These are phyloP conservation scores for Russula foetens DNA, from an alignment of 768 basidiomycete species.

Conservation along the genomic window DNA sequence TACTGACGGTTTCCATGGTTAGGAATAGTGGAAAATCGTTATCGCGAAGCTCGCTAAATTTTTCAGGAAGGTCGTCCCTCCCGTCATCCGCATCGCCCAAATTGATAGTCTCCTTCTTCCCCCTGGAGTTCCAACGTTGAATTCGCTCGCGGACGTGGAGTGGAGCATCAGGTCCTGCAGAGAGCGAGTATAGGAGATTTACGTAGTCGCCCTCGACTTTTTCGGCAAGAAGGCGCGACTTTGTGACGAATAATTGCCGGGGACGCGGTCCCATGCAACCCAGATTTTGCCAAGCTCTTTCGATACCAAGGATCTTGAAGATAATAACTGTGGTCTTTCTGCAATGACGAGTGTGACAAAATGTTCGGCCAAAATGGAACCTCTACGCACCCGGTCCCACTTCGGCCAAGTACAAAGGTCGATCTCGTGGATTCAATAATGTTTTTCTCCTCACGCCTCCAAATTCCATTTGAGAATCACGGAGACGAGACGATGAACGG, in stretches of 20 bases:
- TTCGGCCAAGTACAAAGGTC: conserved; percentile 34
- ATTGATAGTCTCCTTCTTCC: conserved; percentile 29
- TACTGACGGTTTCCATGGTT: conserved; percentile 51
- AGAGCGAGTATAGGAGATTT: conserved; percentile 40
- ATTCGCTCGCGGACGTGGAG: conserved; percentile 32
- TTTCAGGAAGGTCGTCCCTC: conserved; percentile 39
- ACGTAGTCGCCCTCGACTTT: conserved; percentile 64
- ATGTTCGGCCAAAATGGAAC: not conserved
- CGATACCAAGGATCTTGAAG: conserved; percentile 65
- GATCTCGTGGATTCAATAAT: conserved; percentile 13
- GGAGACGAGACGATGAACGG: not conserved
- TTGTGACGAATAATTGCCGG: conserved; percentile 66
- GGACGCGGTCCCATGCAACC: conserved; percentile 36
- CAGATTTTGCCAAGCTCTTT: conserved; percentile 42
- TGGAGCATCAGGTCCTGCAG: conserved; percentile 29
- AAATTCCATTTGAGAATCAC: not conserved
- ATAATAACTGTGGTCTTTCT: conserved; percentile 75
- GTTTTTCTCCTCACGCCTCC: conserved; percentile 12
- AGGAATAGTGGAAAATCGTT: conserved; percentile 63
- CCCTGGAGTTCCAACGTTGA: conserved; percentile 7
- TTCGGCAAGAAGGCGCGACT: conserved; percentile 52
- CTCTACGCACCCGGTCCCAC: conserved; percentile 57
- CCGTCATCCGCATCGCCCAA: conserved; percentile 36
- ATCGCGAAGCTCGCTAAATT: conserved; percentile 49
- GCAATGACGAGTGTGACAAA: not conserved